Evolutionary conservation across 129 eudicot species (phyloP).

Genomic region (Pittosporum tobira): DNA sequence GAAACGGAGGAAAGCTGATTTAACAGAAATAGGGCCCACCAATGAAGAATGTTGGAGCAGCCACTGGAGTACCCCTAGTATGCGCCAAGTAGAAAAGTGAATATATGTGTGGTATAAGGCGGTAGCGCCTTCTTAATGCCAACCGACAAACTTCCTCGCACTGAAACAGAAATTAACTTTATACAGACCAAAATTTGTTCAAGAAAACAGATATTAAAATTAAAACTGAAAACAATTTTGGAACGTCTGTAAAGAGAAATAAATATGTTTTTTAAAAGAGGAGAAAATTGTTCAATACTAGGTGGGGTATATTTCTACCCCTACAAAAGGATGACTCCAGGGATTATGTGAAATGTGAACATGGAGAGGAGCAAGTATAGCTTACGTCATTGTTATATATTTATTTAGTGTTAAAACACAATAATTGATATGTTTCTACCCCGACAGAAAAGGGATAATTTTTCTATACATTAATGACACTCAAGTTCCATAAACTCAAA

Average conservation of each 20-base stretch:
- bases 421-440: no score
- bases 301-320: no score
- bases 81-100: conserved; percentile 87
- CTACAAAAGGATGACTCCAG: no score
- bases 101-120: conserved; percentile 78
- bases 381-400: no score
- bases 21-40: conserved; percentile 34
- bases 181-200: background rate
- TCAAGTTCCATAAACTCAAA: no score
- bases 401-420: no score
- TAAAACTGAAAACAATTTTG: background rate
- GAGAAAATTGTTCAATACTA: no score
- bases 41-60: conserved; percentile 67
- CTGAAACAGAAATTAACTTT: conserved; percentile 19
- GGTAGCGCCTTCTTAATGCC: conserved; percentile 88
- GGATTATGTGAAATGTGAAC: no score
- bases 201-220: background rate
- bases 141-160: conserved; percentile 91
- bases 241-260: background rate
- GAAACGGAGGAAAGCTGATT: conserved; percentile 1
- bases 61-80: conserved; percentile 79
- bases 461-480: no score
- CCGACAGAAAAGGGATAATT: no score
- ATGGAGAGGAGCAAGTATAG: no score
- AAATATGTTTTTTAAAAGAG: background rate